A percentile compares a stretch with the other conserved stretches of the same genome.
Evolutionary conservation across 2,329 filamentous ascomycete genomes (phyloP).

Genomic region (Metarhizium humberi): DNA sequence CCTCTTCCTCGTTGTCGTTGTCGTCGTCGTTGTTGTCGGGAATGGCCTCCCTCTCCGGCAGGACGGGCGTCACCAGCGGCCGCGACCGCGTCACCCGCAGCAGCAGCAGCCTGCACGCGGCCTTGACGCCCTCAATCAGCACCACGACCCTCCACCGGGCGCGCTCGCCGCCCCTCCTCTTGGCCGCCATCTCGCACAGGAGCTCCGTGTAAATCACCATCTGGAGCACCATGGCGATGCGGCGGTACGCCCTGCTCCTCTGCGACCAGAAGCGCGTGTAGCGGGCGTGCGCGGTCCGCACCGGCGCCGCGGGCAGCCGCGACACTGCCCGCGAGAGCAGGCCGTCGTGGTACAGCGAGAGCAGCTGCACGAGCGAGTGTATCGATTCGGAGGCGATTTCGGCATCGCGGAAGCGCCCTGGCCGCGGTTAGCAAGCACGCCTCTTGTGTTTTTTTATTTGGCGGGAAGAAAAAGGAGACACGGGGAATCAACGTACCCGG

Average conservation of each 20-base stretch:
- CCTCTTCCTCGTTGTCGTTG: conserved; percentile 30
- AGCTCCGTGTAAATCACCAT: conserved; percentile 92
- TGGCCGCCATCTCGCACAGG: conserved; percentile 95
- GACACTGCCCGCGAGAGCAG: conserved; percentile 62
- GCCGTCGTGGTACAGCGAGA: conserved; percentile 87
- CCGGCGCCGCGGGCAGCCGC: conserved; percentile 42
- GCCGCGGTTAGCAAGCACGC: too few species aligned
- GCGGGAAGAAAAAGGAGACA: too few species aligned
- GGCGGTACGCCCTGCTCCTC: conserved; percentile 61
- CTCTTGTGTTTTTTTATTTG: too few species aligned
- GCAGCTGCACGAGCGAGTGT: conserved; percentile 79
- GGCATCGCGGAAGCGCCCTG: conserved; percentile 78
- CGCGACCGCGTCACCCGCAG: conserved; percentile 75
- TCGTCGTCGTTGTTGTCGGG: conserved; percentile 40
- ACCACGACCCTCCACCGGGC: conserved; percentile 81
- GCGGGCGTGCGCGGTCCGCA: conserved; percentile 49
- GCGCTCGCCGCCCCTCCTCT: conserved; percentile 70
- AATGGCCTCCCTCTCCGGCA: conserved; percentile 79
- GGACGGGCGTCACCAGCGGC: conserved; percentile 70
- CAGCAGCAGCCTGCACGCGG: conserved; percentile 70
- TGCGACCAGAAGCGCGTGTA: conserved; percentile 61
- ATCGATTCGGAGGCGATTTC: conserved; percentile 91
- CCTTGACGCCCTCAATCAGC: conserved; percentile 76
- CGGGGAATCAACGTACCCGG: conserved; percentile 46
- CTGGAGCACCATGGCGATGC: conserved; percentile 73